Base-by-base conservation (phyloP, 768 basidiomycete genomes). In the Termitomyces sp. region DNA sequence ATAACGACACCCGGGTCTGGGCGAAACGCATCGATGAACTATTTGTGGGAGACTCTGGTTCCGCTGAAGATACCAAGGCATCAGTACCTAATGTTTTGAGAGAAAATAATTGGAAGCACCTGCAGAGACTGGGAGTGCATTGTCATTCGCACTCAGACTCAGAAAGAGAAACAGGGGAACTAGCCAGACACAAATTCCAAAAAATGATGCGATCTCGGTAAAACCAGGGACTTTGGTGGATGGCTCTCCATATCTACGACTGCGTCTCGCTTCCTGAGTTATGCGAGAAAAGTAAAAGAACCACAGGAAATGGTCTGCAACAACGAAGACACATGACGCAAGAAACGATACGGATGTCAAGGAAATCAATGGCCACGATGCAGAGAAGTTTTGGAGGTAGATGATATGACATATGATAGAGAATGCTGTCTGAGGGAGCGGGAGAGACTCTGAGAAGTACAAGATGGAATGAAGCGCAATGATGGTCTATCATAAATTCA, bases 121-220 rank as follows among this genome's bases (percentile, higher is more conserved):
- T 28, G 80, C 68, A n/a, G 85, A 80, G 23, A 78, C 77, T 5
- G 97, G 97, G 16, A 98, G 79, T 2, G 95, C 92, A 65, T 98
- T 93, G 68, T 99, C 97, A 61, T 98, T 98, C 16, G 97, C 96
- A 59, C 92, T 95, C 52, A 99, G 76, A 66, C 94, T 96, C 56
- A 99, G 75, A 78, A 99, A 99, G 32, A 99, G 73, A 72, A 96
- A 99, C 30, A 99, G 71, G 3, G 97, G 97, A 8, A 89, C 82
- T 28, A 89, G 80, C 90, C 89, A 93, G n/a, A 91, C 85, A 69
- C 89, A 92, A 37, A 89, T 70, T 3, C 82, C 89, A 60, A 93
- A 92, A 72, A 93, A 92, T 9, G 90, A 87, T 17, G 89, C 85
- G 56, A 90, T 88, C 66, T 91, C 89, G 19, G 80, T 77, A 63